Base-by-base conservation (phyloP, 2,329 filamentous ascomycete species). In the Ascochyta clinopodiicola region DNA sequence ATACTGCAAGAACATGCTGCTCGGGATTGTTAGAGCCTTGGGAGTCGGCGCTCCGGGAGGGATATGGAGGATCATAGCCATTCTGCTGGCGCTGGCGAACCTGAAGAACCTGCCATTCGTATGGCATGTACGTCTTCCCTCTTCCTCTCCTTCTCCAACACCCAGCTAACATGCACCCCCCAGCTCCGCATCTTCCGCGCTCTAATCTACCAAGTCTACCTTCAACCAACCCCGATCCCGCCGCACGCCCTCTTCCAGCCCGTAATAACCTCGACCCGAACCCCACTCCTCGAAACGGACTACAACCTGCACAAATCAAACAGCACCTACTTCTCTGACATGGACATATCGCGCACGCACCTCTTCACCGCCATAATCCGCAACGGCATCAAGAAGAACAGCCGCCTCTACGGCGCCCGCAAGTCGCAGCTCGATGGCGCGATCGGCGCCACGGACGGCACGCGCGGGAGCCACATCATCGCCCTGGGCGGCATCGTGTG, bases 251-350 rank as follows among this genome's bases (percentile, higher is more conserved):
- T 95, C 62, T 95, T 94, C 79, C 84, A 86, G 44, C 88, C 90
- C 43, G 78, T 89, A 46, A 86, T 90, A 55, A 86, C 88, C 15
- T 79, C 81, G 35, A 86, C 88, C 6, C 85, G 87, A 69, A 85
- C 88, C 13, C 85, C 90, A 1, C 77, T 90, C 49, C 82, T 90
- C 64, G 92, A 96, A 77, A 91, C 88, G 67, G 93, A 96, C 78
- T 92, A 92, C 79, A 94, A 95, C 78, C 71, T 92, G 38, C 90
- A 94, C 82, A 92, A 93, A 74, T 88, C 87, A 59, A 91, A 92
- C 79, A 86, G 85, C 65, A 96, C 92, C 27, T 96, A 96, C 80
- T 96, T 96, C 72, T 81, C 87, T 62, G 92, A 96, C 75, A 86
- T 96, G 62, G 92, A 96, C 76, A 84, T 94, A 56, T 86, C 89